Evolutionary conservation across 2,329 filamentous ascomycete species (phyloP).

Genomic region (Sporothrix brasiliensis): DNA sequence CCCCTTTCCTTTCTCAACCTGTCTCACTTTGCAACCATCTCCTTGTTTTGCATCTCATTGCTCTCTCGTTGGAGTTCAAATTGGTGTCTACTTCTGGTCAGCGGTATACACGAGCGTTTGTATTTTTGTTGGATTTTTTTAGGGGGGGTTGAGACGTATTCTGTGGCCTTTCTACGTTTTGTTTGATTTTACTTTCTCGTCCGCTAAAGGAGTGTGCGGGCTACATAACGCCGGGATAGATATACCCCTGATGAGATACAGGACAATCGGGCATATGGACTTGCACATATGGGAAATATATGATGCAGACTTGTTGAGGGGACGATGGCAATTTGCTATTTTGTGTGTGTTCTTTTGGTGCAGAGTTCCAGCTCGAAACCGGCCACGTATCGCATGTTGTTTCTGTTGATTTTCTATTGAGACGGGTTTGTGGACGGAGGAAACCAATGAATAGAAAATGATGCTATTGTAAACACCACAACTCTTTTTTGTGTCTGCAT

Average conservation of each 20-base stretch:
- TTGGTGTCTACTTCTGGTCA: not conserved
- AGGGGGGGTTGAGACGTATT: not conserved
- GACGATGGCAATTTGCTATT: too few relatives aligned
- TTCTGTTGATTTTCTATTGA: too few relatives aligned
- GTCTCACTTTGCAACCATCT: not conserved
- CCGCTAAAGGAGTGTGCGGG: not conserved
- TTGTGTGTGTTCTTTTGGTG: too few relatives aligned
- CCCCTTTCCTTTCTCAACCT: not conserved
- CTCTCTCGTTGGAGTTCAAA: slow-evolving; percentile 10
- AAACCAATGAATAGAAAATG: too few relatives aligned
- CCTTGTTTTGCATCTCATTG: not conserved
- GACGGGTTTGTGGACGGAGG: too few relatives aligned
- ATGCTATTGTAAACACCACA: too few relatives aligned
- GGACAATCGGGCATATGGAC: not conserved
- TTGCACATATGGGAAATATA: not conserved
- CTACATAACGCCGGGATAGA: not conserved
- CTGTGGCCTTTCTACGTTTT: not conserved
- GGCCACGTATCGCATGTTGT: too few relatives aligned
- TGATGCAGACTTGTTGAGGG: not conserved
- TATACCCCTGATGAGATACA: not conserved
- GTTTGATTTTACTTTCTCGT: not conserved
- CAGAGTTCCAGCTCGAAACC: too few relatives aligned
- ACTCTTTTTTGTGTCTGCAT: too few relatives aligned
- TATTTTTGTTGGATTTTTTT: not conserved
- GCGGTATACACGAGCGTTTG: slow-evolving; percentile 2